Evolutionary conservation across 805 yeast species (phyloP), one percentile per base, ranked within the genome.

Genomic region (Saturnispora galanensis): DNA sequence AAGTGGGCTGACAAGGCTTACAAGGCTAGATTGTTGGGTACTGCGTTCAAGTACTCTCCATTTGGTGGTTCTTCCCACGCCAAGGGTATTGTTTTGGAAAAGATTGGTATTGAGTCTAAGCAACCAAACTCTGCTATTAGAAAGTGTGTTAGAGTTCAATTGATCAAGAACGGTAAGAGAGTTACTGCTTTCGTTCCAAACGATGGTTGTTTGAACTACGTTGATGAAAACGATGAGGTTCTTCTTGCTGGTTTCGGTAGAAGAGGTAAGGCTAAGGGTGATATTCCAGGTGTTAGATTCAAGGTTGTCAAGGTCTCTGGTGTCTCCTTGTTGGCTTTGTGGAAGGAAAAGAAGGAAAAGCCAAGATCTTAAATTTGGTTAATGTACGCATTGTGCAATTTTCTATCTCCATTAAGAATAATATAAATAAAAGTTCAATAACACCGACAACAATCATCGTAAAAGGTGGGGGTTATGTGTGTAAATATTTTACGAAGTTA

Each of bases 241-340:
- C 79, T 93, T 67, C 81, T 93, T 65, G 97, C 99, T 67, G 99
- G 99, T 82, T 93, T 93, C 88, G 99, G 99, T 87, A 88, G 97
- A 80, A 93, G 96, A 83, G 98, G 98, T 81, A 93, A 93, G 83
- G 98, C 98, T 74, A 93, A 93, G 95, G 98, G 99, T 82, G 99
- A 93, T 89, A 90, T 93, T 70, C 98, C 98, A 74, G 99, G 99
- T 87, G 99, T 93, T 71, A 93, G 99, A 85, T 93, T 93, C 88
- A 93, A 93, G 86, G 99, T 93, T 71, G 99, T 93, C 72, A 93
- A 93, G 82, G 99, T 93, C 65, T 86, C 98, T 64, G 98, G 98
- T 85, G 98, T 94, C 67, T 93, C 98, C 64, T 82, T 93, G 74
- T 81, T 89, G 71, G 98, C 99, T 72, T 83, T 93, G 75, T 93